Evolutionary conservation across 495 filamentous ascomycete species (phyloP).

Genomic region (Cairneyella variabilis): DNA sequence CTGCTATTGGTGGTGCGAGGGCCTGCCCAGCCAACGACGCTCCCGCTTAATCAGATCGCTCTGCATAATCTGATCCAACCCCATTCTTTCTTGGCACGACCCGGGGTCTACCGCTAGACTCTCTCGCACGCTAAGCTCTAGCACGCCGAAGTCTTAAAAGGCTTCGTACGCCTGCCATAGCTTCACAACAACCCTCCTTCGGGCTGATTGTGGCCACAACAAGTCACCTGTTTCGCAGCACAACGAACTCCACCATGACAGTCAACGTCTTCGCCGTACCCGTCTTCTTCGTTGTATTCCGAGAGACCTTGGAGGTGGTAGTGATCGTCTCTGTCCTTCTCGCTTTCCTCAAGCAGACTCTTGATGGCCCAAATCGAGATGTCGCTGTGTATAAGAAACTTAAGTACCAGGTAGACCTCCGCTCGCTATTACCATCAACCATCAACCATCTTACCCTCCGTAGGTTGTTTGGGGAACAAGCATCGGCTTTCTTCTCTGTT

Average conservation of each 20-base stretch:
- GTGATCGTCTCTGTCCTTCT: slow-evolving; percentile 82
- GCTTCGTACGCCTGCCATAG: background rate
- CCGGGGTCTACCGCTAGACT: background rate
- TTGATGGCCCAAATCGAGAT: slow-evolving; percentile 57
- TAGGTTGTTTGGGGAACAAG: slow-evolving; percentile 70
- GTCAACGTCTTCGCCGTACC: slow-evolving; percentile 61
- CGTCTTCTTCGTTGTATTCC: slow-evolving; percentile 84
- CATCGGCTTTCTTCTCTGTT: slow-evolving; percentile 60
- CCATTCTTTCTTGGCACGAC: slow-evolving; percentile 7
- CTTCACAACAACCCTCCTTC: background rate
- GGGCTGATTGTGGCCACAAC: background rate
- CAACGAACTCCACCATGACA: slow-evolving; percentile 35
- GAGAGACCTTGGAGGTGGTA: slow-evolving; percentile 75
- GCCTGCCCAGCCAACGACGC: background rate
- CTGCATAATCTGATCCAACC: slow-evolving; percentile 16
- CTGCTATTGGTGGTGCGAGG: too few relatives aligned
- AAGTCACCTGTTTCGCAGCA: background rate
- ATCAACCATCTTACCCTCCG: too few relatives aligned
- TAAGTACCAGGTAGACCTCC: slow-evolving; percentile 55
- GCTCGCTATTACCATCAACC: background rate
- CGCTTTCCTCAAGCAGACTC: slow-evolving; percentile 75
- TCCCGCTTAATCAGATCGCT: slow-evolving; percentile 15
- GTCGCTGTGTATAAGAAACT: slow-evolving; percentile 59
- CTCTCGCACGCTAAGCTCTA: background rate
- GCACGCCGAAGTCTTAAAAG: background rate